Base-by-base conservation (phyloP, 257 asterid genomes). In the Forsythia viridissima region DNA sequence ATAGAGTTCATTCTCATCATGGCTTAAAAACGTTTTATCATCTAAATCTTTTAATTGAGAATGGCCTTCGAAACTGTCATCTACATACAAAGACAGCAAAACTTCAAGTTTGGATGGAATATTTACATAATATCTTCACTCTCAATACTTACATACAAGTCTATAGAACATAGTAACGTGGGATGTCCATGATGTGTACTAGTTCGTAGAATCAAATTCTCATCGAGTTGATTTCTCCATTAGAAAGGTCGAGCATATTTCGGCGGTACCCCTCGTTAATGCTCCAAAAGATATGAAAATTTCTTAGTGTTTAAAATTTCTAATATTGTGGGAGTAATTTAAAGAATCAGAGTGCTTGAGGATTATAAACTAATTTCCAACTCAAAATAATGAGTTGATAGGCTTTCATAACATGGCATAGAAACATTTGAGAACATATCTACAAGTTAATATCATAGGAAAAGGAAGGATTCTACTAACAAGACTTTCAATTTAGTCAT, bases 381-480 rank as follows among this genome's bases (percentile, higher is more conserved):
- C 63, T 4, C 20, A 15, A 10, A 61, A 61, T 61, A 61, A 8
- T 61, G 15, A 61, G 0, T 61, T 61, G 38, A 8, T 21, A 61
- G 10, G 37, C 38, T 20, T 61, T 61, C 69, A 20, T 40, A 21
- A 67, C 11, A 46, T 63, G 24, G 52, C 3, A 65, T 46, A 74
- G 10, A 24, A 24, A 24, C 8, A 12, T 55, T 40, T 74, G 4
- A 30, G 10, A 36, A n/a, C 6, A 74, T 3, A 20, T 73, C 36
- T 37, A 4, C 57, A 75, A 59, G 59, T 59, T 38, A 21, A 9
- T 16, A 38, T 20, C 24, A 66, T 18, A 79, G 44, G 20, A 71
- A 24, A 40, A 4, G 72, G 63, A 77, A 77, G 51, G 21, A 37
- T 51, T 74, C 18, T 70, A 88, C 97, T 91, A 70, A 92, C 97